These are phyloP conservation scores for Neoboletus brunneissimus DNA, from an alignment of 768 basidiomycete genomes.

Conservation along the genomic window DNA sequence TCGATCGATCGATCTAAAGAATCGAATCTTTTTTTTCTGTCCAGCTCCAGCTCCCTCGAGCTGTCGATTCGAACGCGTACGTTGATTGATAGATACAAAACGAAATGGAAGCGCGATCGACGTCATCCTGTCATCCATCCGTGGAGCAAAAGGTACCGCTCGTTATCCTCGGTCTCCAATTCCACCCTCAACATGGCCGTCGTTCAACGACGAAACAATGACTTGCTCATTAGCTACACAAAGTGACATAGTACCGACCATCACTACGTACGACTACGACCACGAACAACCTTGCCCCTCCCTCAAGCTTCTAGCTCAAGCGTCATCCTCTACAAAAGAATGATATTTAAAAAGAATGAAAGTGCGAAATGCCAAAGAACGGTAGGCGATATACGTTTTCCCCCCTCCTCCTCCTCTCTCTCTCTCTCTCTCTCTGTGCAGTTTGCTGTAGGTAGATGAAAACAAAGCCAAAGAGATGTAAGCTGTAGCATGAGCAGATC, in stretches of 20 bases:
- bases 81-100: no score
- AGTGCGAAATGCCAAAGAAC: constrained; percentile 13
- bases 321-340: constrained; percentile 19
- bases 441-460: constrained; percentile 6
- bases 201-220: constrained; percentile 13
- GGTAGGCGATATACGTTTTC: constrained; percentile 10
- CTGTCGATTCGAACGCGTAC: no score
- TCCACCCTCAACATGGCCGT: not conserved
- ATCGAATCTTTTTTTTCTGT: no score
- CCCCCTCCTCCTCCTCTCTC: not conserved
- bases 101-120: no score
- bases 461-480: constrained; percentile 4
- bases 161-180: no score
- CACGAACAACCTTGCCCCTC: not conserved
- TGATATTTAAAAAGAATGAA: constrained; percentile 29
- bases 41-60: no score
- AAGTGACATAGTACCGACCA: not conserved
- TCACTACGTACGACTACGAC: not conserved
- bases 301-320: constrained; percentile 2
- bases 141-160: no score
- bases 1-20: no score
- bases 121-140: no score
- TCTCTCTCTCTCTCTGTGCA: not conserved
- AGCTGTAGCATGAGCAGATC: constrained; percentile 12
- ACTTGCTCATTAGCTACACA: not conserved